Evolutionary conservation across 495 filamentous ascomycete genomes (phyloP), one percentile per base, ranked within the genome.

Genomic region (Pyrenula massariospora): DNA sequence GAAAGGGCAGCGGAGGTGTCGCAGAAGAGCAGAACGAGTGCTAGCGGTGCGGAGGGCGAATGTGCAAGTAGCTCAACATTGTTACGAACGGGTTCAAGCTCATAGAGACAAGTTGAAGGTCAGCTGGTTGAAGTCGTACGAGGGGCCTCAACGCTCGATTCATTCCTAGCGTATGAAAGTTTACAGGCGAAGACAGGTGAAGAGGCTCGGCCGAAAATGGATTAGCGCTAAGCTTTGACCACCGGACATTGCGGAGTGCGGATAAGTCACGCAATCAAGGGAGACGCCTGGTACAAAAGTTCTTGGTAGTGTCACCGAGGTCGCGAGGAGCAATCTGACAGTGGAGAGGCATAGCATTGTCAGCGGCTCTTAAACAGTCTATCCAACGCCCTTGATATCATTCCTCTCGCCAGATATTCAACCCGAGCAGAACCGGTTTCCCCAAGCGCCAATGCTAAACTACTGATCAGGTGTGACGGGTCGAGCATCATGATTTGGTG

Each of bases 101-200:
- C n/a, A n/a, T n/a, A n/a, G n/a, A n/a, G n/a, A n/a, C n/a, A n/a
- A n/a, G n/a, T n/a, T n/a, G n/a, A n/a, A n/a, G n/a, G n/a, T n/a
- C n/a, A n/a, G n/a, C n/a, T n/a, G n/a, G n/a, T n/a, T n/a, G n/a
- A n/a, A n/a, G n/a, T n/a, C n/a, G n/a, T n/a, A n/a, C n/a, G n/a
- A n/a, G n/a, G n/a, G n/a, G n/a, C n/a, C n/a, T n/a, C n/a, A n/a
- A n/a, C 56, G 52, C 60, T 72, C 65, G 70, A 62, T 63, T 73
- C 71, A 74, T 74, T 59, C 64, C 73, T 65, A 58, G 8, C 15
- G 15, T 52, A 53, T 42, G 24, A 61, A 55, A 54, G 52, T 48
- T 42, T 15, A 15, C 54, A 36, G 23, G 22, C 49, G 23, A 42
- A 36, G 23, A 25, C 24, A 23, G 49, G 23, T 24, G 54, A 54